These are phyloP conservation scores for Pistacia integerrima DNA, from an alignment of 345 rosid species.

Conservation along the genomic window DNA sequence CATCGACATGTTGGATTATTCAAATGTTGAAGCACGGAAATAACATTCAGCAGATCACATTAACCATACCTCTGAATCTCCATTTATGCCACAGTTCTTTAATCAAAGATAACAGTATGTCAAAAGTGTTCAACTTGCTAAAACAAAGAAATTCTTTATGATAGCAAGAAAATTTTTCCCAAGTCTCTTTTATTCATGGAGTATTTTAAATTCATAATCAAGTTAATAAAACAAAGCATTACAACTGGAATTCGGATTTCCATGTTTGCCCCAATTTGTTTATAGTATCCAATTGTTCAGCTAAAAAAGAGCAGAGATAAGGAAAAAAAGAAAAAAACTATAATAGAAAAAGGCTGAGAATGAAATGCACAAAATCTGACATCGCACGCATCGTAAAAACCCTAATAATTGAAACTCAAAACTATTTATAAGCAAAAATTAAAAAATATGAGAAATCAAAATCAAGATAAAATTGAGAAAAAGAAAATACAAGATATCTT, in stretches of 20 bases:
- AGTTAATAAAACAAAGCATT: background rate
- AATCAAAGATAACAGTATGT: background rate
- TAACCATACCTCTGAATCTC: background rate
- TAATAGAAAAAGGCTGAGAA: background rate
- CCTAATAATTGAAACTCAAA: constrained; percentile 7
- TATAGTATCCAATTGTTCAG: background rate
- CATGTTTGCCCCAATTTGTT: background rate
- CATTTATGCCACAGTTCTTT: background rate
- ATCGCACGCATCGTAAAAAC: background rate
- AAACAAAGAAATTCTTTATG: background rate
- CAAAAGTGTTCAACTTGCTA: background rate
- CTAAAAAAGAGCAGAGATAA: too few species aligned
- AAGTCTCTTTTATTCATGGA: background rate
- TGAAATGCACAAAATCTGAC: background rate
- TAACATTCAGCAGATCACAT: background rate
- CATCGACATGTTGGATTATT: background rate
- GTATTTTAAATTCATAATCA: background rate
- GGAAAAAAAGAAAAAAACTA: too few species aligned
- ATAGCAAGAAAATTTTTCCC: background rate
- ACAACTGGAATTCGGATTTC: background rate
- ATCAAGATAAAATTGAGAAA: background rate
- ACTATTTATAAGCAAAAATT: background rate
- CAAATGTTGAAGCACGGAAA: background rate
- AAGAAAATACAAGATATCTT: background rate
- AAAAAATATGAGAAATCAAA: background rate